These are phyloP conservation scores for Trametes sp. DNA, from an alignment of 1,284 basidiomycete genomes.

Conservation along the genomic window DNA sequence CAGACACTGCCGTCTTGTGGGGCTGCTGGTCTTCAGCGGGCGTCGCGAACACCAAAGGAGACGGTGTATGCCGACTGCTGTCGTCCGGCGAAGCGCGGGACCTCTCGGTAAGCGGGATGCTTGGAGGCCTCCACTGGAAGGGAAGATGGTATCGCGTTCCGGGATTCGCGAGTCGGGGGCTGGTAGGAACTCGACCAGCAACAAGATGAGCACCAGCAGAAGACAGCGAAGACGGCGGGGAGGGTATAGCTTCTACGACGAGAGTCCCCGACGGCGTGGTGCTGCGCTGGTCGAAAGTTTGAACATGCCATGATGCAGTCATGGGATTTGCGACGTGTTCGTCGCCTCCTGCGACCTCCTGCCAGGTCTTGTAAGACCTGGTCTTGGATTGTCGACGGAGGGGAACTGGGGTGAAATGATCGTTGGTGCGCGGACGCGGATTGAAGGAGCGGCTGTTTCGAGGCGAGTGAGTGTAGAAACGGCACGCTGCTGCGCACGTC, in stretches of 20 bases:
- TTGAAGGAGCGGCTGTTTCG: constrained; percentile 22
- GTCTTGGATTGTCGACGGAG: constrained; percentile 28
- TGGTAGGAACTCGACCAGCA: constrained; percentile 31
- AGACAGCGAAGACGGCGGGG: constrained; percentile 34
- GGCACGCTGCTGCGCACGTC: constrained; percentile 40
- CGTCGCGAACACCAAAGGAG: constrained; percentile 38
- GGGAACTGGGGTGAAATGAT: constrained; percentile 34
- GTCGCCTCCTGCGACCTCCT: constrained; percentile 21
- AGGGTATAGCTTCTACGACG: constrained; percentile 31
- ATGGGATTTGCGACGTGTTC: constrained; percentile 2
- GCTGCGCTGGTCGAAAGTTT: constrained; percentile 21
- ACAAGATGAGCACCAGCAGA: constrained; percentile 23
- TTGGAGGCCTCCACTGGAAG: constrained; percentile 33
- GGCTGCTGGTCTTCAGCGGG: constrained; percentile 23
- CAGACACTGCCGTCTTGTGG: constrained; percentile 26
- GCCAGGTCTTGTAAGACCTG: constrained; percentile 18
- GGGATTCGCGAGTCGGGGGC: constrained; percentile 19
- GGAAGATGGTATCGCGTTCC: constrained; percentile 36
- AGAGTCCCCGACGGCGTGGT: constrained; percentile 28
- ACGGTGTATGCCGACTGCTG: constrained; percentile 32
- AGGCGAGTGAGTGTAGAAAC: constrained; percentile 28
- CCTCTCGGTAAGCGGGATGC: constrained; percentile 15
- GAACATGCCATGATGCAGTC: neutral
- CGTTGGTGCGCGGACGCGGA: constrained; percentile 11
- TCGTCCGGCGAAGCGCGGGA: constrained; percentile 20